Evolutionary conservation across 345 rosid species (phyloP).

Genomic region (Balakata baccata): DNA sequence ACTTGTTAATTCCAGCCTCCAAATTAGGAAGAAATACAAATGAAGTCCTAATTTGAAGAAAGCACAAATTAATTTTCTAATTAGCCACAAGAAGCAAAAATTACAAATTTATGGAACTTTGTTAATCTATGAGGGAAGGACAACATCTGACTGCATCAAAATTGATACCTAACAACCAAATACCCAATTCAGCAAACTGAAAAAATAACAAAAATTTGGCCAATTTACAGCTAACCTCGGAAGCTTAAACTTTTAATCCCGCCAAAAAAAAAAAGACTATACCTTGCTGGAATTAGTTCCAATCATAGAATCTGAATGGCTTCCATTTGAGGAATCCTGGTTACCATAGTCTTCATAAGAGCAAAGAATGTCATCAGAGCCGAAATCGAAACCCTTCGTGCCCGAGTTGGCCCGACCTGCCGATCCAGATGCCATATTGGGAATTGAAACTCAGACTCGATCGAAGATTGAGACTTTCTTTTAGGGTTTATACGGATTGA

Average conservation of each 20-base stretch:
- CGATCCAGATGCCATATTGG: slow-evolving; percentile 82
- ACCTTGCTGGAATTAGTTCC: slow-evolving; percentile 47
- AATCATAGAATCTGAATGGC: slow-evolving; percentile 54
- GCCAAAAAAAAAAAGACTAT: background rate
- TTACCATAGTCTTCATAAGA: slow-evolving; percentile 79
- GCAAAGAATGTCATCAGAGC: slow-evolving; percentile 95
- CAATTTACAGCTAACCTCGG: background rate
- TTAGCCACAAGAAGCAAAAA: background rate
- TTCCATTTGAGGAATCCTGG: slow-evolving; percentile 71
- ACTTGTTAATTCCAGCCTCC: background rate
- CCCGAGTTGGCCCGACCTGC: slow-evolving; percentile 64
- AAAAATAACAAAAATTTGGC: background rate
- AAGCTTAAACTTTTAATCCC: background rate
- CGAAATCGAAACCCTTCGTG: slow-evolving; percentile 87
- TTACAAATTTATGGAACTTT: background rate
- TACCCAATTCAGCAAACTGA: background rate
- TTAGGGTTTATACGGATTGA: background rate
- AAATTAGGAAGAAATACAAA: no score
- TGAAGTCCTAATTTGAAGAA: background rate
- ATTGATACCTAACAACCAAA: background rate
- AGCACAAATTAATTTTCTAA: background rate
- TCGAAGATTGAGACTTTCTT: background rate
- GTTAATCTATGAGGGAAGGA: background rate
- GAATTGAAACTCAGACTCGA: background rate
- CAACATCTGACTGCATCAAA: background rate